Evolutionary conservation across 106 monocot genomes (phyloP).

Genomic region (Platanthera zijinensis): DNA sequence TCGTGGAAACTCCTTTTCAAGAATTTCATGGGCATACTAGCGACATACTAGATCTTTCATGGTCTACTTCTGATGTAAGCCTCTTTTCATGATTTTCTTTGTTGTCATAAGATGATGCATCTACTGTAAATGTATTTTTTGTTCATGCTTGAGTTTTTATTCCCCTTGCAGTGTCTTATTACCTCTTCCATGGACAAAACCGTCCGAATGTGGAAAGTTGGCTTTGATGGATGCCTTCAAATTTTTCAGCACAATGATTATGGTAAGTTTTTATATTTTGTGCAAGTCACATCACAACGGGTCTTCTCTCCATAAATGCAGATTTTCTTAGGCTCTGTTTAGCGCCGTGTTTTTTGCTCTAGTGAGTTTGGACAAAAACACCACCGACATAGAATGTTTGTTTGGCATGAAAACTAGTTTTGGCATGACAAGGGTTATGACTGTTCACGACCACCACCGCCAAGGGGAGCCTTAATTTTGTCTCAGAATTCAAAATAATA

Average conservation of each 20-base stretch:
- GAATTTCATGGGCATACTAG: conserved; percentile 55
- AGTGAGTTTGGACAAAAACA: too few species aligned
- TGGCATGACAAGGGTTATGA: too few species aligned
- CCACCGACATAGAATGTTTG: too few species aligned
- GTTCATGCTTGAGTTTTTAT: not conserved
- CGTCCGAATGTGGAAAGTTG: conserved; percentile 83
- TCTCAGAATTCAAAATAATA: too few species aligned
- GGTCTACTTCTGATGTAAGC: conserved; percentile 79
- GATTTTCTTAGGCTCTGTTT: not conserved
- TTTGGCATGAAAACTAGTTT: too few species aligned
- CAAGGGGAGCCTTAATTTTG: too few species aligned
- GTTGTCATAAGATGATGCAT: not conserved
- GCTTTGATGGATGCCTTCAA: conserved; percentile 49
- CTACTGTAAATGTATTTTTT: too few species aligned
- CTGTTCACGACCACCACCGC: too few species aligned
- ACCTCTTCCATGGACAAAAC: conserved; percentile 84
- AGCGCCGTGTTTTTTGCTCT: too few species aligned
- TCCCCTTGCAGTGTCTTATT: conserved; percentile 60
- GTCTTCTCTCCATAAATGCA: not conserved
- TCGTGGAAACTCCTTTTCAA: conserved; percentile 51
- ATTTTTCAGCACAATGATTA: conserved; percentile 73
- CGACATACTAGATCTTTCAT: conserved; percentile 69
- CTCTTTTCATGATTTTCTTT: not conserved
- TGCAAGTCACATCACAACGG: not conserved
- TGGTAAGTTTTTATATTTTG: conserved; percentile 33